Percentiles rank a stretch among this genome's conserved stretches.
phyloP scores from a whole-genome alignment of 2,329 filamentous ascomycete species.

The Microsporum canis region DNA sequence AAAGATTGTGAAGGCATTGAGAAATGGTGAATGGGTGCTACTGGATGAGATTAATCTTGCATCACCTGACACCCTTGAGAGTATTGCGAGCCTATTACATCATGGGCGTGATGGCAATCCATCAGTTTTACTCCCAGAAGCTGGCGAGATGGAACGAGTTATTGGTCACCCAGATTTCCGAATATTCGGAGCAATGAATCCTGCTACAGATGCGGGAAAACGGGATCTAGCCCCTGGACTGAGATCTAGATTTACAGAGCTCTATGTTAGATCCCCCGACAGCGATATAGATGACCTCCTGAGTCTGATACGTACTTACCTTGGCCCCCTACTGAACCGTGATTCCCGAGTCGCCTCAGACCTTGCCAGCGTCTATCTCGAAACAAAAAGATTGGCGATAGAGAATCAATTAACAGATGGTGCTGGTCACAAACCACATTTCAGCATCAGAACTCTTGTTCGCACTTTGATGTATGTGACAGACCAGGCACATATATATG shows the following conservation, averaged over 20 bases:
- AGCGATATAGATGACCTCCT: conserved; percentile 74
- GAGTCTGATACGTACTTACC: conserved; percentile 76
- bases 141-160: conserved; percentile 82
- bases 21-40: conserved; percentile 94
- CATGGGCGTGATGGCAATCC: conserved; percentile 60
- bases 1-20: conserved; percentile 87
- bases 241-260: conserved; percentile 83
- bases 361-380: conserved; percentile 76
- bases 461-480: conserved; percentile 79
- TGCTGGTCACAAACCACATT: conserved; percentile 90
- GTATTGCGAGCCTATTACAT: conserved; percentile 75
- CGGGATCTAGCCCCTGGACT: conserved; percentile 82
- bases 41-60: conserved; percentile 96
- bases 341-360: conserved; percentile 66
- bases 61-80: conserved; percentile 86
- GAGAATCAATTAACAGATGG: conserved; percentile 85
- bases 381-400: conserved; percentile 69
- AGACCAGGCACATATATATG: conserved; percentile 73
- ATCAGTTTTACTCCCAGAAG: conserved; percentile 82
- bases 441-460: conserved; percentile 88
- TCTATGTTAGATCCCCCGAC: conserved; percentile 89
- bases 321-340: conserved; percentile 59
- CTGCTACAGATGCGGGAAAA: conserved; percentile 93
- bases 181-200: conserved; percentile 98
- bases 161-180: conserved; percentile 85